Base-by-base conservation (phyloP, 2,329 filamentous ascomycete species). In the Fusarium coicis region DNA sequence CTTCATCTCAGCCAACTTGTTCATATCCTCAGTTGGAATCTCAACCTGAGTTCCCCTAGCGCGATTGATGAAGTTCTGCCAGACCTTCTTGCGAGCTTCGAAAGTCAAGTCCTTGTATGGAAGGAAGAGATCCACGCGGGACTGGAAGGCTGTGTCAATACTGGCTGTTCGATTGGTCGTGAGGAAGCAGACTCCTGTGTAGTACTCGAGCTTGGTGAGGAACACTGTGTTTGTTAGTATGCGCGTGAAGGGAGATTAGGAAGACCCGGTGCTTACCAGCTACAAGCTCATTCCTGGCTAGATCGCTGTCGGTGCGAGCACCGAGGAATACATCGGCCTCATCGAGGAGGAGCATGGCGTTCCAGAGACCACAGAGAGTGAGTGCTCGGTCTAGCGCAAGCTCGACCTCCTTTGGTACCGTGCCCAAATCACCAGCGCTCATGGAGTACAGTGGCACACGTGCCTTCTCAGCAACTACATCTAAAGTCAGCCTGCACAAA, bases 291-390 rank as follows among this genome's bases (percentile, higher is more conserved):
- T 85, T 86, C 4, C 83, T 79, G 3, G 74, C 74, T 16, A 85
- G 66, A n/a, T 81, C 78, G 5, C 80, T 72, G 12, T 74, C 68
- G 1, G 77, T 80, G 9, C 83, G 75, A 18, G 79, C 76, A 14
- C 78, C 78, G 11, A 86, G 78, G 66, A 85, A 86, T 2, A 86
- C 81, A 12, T 59, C 34, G 2, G 56, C 56, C n/a, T 52, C 34
- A 3, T 59, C 56, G 1, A 59, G 56, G 5, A 87, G 78, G 4
- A 86, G 78, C 70, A 86, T 81, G 5, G 81, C 83, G 55, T 83
- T 80, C 84, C 84, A 86, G 40, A 84, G 73, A 10, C 92, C 89
- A 52, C 84, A 81, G 7, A 84, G 80, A 14, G 77, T 77, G 3
- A 83, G 75, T 1, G 83, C 80, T 23, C 79, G 79, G 8, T 79